A percentile compares a stretch with the other conserved stretches of the same genome.
Conservation (phyloP, 169 alveolate species). For the Plasmodium berghei region DNA sequence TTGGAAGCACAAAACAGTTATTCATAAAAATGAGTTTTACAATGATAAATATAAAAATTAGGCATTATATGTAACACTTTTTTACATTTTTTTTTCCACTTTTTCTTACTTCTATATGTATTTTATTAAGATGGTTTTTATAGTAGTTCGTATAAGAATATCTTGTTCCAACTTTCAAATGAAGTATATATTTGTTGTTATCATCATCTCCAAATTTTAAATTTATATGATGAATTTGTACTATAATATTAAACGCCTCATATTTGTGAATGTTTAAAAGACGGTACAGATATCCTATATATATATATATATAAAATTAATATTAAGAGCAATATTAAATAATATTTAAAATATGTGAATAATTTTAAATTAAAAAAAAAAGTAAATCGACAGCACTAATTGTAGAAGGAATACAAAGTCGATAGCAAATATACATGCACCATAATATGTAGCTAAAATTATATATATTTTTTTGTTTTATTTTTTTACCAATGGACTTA, state of each 20-base stretch:
- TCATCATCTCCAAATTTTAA: constrained; percentile 63
- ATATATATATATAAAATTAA: too few relatives aligned
- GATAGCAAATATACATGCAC: too few relatives aligned
- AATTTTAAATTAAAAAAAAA: neutral
- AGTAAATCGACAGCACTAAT: too few relatives aligned
- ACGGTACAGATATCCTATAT: constrained; percentile 43
- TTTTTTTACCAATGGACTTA: constrained; percentile 48
- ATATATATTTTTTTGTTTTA: neutral
- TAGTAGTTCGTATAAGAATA: constrained; percentile 65
- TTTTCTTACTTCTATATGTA: constrained; percentile 51
- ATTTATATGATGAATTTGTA: constrained; percentile 64
- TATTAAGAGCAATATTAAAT: too few relatives aligned
- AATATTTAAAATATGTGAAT: too few relatives aligned
- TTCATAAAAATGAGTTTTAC: neutral
- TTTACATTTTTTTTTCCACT: neutral
- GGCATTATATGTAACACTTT: neutral
- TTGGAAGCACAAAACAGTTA: too few relatives aligned
- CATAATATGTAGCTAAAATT: neutral
- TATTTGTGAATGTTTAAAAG: constrained; percentile 57
- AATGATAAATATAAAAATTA: too few relatives aligned
- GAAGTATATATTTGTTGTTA: constrained; percentile 49
- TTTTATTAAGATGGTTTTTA: constrained; percentile 41
- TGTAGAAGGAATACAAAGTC: too few relatives aligned
- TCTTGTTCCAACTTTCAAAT: constrained; percentile 46
- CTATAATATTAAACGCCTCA: constrained; percentile 51